A percentile compares a stretch with the other conserved stretches of the same genome.
Evolutionary conservation across 2,329 filamentous ascomycete species (phyloP).

Genomic region (Phyllosticta ampelicida): DNA sequence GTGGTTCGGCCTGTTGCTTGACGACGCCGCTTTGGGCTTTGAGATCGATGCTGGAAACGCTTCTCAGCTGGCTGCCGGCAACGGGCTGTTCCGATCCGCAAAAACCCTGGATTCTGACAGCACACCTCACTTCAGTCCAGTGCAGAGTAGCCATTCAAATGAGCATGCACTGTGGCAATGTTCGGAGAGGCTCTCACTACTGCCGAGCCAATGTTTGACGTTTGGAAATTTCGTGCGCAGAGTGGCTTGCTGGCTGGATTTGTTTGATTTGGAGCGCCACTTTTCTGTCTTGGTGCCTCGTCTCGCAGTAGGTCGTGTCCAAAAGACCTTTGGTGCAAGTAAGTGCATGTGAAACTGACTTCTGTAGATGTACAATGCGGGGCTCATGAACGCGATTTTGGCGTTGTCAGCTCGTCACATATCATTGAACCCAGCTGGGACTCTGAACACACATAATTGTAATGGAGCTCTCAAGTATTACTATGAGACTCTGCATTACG

Average conservation of each 20-base stretch:
- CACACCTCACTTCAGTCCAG: not conserved
- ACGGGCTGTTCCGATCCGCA: not conserved
- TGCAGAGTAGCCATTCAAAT: not conserved
- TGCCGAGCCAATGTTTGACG: constrained; percentile 14
- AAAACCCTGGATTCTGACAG: not conserved
- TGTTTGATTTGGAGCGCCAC: constrained; percentile 33
- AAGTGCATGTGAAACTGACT: not conserved
- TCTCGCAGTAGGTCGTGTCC: constrained; percentile 17
- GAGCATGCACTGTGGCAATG: constrained; percentile 5
- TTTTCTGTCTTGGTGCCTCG: constrained; percentile 20
- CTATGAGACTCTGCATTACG: constrained; percentile 51
- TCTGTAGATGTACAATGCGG: constrained; percentile 38
- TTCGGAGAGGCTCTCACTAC: not conserved
- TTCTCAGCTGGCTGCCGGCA: not conserved
- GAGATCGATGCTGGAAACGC: not conserved
- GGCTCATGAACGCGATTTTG: constrained; percentile 48
- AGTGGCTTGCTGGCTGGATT: constrained; percentile 31
- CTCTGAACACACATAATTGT: constrained; percentile 16
- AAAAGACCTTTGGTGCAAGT: not conserved
- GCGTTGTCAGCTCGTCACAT: constrained; percentile 44
- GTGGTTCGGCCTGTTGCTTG: constrained; percentile 9
- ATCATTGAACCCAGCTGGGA: constrained; percentile 26
- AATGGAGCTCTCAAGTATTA: constrained; percentile 43
- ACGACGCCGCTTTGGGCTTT: constrained; percentile 4
- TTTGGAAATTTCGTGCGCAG: constrained; percentile 30